phyloP scores from a whole-genome alignment of 1,284 basidiomycete genomes.

The Vanrija humicola region DNA sequence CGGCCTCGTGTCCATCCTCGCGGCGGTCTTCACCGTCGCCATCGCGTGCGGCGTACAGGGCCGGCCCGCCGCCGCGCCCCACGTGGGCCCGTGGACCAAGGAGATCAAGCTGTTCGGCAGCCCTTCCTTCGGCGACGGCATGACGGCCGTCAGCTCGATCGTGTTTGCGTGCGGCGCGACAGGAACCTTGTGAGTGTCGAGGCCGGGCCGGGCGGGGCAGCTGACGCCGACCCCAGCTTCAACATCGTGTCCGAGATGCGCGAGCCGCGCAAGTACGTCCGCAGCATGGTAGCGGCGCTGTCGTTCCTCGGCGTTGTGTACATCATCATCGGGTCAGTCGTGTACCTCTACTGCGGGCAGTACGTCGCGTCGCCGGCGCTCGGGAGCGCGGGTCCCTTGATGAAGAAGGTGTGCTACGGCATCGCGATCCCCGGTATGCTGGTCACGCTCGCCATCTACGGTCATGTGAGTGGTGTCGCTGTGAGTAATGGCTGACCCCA shows the following conservation, averaged over 20 bases:
- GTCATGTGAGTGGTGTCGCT: constrained; percentile 13
- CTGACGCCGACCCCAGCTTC: constrained; percentile 10
- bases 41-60: constrained; percentile 30
- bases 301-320: constrained; percentile 9
- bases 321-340: constrained; percentile 7
- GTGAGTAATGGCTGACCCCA: constrained; percentile 28
- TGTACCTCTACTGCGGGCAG: constrained; percentile 3
- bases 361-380: constrained; percentile 29
- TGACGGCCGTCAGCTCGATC: constrained; percentile 33
- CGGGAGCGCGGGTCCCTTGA: constrained; percentile 37
- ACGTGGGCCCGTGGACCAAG: constrained; percentile 30
- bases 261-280: constrained; percentile 22
- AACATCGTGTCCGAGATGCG: constrained; percentile 27
- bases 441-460: constrained; percentile 25
- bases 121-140: constrained; percentile 29
- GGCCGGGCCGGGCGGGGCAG: no score
- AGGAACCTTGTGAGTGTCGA: constrained; percentile 19
- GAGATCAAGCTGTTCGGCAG: constrained; percentile 18
- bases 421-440: constrained; percentile 36
- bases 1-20: constrained; percentile 33
- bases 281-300: constrained; percentile 15
- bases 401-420: constrained; percentile 40
- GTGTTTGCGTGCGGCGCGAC: constrained; percentile 25
- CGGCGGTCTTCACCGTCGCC: constrained; percentile 31
- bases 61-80: constrained; percentile 24